Conservation (phyloP, 768 basidiomycete species). For the Psilocybe subaeruginosa region DNA sequence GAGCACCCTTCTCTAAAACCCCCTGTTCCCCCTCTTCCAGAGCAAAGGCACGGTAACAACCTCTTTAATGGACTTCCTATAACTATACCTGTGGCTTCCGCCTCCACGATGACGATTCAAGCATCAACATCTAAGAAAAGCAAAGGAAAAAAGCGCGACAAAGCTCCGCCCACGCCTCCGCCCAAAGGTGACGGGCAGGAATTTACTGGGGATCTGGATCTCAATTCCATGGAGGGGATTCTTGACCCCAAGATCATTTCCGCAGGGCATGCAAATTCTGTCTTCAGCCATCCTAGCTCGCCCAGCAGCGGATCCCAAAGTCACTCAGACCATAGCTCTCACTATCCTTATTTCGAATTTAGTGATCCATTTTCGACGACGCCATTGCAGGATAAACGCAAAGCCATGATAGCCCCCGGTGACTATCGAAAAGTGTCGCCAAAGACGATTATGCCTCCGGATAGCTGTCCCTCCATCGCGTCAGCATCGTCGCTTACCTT, state of each 20-base stretch:
- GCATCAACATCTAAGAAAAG: constrained; percentile 30
- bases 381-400: constrained; percentile 27
- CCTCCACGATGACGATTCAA: constrained; percentile 21
- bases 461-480: constrained; percentile 4
- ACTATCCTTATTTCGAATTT: constrained; percentile 36
- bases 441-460: constrained; percentile 38
- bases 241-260: constrained; percentile 48
- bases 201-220: constrained; percentile 64
- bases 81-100: constrained; percentile 8
- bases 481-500: constrained; percentile 11
- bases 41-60: constrained; percentile 9
- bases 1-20: constrained; percentile 40
- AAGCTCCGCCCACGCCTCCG: constrained; percentile 31
- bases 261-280: constrained; percentile 19
- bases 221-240: constrained; percentile 84
- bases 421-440: constrained; percentile 53
- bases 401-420: constrained; percentile 23
- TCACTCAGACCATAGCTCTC: constrained; percentile 32
- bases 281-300: constrained; percentile 31
- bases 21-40: constrained; percentile 35
- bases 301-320: constrained; percentile 43
- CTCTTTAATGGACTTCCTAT: constrained; percentile 10
- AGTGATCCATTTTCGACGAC: constrained; percentile 43
- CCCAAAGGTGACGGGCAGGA: constrained; percentile 31
- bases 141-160: constrained; percentile 27